Evolutionary conservation across 1,284 basidiomycete species (phyloP).

Genomic region (Rhodotorula sp.): DNA sequence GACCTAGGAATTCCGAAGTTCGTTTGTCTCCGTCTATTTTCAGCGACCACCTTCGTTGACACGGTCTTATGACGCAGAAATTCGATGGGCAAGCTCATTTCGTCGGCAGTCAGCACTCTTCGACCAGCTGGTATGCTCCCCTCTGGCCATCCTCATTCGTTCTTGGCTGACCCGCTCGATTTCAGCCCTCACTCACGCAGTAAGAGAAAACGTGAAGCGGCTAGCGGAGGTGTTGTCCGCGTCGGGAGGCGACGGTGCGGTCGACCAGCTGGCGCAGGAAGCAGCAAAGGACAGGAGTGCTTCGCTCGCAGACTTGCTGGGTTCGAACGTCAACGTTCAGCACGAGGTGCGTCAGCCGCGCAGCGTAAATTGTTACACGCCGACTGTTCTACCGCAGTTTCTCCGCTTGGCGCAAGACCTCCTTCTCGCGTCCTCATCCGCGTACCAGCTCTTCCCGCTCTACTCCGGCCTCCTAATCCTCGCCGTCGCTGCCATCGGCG

Average conservation of each 20-base stretch:
- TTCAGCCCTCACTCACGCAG: not conserved
- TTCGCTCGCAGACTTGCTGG: too few relatives aligned
- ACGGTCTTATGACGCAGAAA: constrained; percentile 11
- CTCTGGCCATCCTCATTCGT: not conserved
- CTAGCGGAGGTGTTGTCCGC: too few relatives aligned
- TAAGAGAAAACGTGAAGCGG: not conserved
- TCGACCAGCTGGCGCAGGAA: too few relatives aligned
- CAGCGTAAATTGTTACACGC: too few relatives aligned
- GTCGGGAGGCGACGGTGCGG: too few relatives aligned
- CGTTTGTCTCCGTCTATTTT: too few relatives aligned
- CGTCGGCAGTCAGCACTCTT: constrained; percentile 16
- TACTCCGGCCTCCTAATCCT: constrained; percentile 14
- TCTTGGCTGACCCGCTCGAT: too few relatives aligned
- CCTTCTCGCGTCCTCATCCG: constrained; percentile 32
- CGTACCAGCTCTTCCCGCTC: constrained; percentile 21
- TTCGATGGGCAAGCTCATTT: constrained; percentile 40
- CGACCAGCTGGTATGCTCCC: constrained; percentile 4
- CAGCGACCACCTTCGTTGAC: too few relatives aligned
- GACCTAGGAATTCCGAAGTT: constrained; percentile 36
- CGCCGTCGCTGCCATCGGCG: not conserved
- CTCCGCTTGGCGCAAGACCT: constrained; percentile 26
- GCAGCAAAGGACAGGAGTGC: too few relatives aligned
- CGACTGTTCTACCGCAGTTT: constrained; percentile 11
- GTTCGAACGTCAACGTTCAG: too few relatives aligned
- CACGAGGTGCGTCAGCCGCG: not conserved